A percentile compares a stretch with the other conserved stretches of the same genome.
Evolutionary conservation across 164 flowering plant species (phyloP).

Genomic region (Buxus sempervirens): DNA sequence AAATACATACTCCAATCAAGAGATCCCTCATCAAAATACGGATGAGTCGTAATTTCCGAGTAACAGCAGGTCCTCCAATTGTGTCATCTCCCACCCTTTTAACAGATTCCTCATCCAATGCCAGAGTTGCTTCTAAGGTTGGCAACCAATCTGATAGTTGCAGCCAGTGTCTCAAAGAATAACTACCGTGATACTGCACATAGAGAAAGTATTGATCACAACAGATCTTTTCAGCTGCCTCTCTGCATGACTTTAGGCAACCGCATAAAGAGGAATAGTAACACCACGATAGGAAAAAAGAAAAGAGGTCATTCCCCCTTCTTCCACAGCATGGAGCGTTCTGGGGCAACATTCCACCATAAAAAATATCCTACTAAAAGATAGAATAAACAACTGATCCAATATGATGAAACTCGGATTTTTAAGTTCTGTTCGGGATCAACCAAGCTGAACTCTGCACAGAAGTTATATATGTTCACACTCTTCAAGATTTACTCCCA

Average conservation of each 20-base stretch:
- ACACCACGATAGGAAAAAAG: not conserved
- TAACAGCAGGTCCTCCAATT: slow-evolving; percentile 86
- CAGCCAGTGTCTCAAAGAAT: slow-evolving; percentile 95
- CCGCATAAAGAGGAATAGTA: not conserved
- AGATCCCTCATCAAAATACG: slow-evolving; percentile 95
- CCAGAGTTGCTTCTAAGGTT: slow-evolving; percentile 89
- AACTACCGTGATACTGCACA: slow-evolving; percentile 91
- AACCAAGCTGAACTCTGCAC: too few species aligned
- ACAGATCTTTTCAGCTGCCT: not conserved
- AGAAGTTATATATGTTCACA: not conserved
- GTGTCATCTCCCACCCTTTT: slow-evolving; percentile 89
- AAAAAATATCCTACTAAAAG: too few species aligned
- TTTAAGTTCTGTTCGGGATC: too few species aligned
- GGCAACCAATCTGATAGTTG: slow-evolving; percentile 97
- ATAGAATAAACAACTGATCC: too few species aligned
- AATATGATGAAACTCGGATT: too few species aligned
- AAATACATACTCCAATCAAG: slow-evolving; percentile 76
- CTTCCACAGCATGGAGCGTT: too few species aligned
- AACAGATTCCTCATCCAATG: slow-evolving; percentile 86
- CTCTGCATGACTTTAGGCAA: too few species aligned
- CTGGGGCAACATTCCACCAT: too few species aligned
- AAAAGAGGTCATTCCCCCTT: too few species aligned
- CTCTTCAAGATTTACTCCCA: not conserved
- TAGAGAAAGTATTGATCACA: slow-evolving; percentile 3
- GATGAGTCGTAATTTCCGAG: slow-evolving; percentile 72